phyloP scores from a whole-genome alignment of 176 grass and related monocot species.

The sorghum (Sorghum bicolor) region Sorghum_bicolor_NCBIv3 NC_012879.2:889501-890000 shows the following conservation, averaged over 20 bases:
- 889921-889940: not conserved
- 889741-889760: not conserved
- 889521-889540: too few relatives aligned
- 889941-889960: not conserved
- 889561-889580: too few relatives aligned
- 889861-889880: not conserved
- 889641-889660: not conserved
- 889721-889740: not conserved
- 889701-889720: not conserved
- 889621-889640: not conserved
- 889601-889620: too few relatives aligned
- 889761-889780: not conserved
- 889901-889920: constrained; percentile 1
- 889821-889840: not conserved
- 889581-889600: too few relatives aligned
- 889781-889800: not conserved
- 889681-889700: not conserved
- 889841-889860: not conserved
- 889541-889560: too few relatives aligned
- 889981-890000: not conserved
- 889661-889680: not conserved
- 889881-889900: not conserved
- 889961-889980: not conserved
- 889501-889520: too few relatives aligned
- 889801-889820: not conserved